Conservation (phyloP, 2,329 filamentous ascomycete genomes). For the Magnaporthiopsis incrustans region DNA sequence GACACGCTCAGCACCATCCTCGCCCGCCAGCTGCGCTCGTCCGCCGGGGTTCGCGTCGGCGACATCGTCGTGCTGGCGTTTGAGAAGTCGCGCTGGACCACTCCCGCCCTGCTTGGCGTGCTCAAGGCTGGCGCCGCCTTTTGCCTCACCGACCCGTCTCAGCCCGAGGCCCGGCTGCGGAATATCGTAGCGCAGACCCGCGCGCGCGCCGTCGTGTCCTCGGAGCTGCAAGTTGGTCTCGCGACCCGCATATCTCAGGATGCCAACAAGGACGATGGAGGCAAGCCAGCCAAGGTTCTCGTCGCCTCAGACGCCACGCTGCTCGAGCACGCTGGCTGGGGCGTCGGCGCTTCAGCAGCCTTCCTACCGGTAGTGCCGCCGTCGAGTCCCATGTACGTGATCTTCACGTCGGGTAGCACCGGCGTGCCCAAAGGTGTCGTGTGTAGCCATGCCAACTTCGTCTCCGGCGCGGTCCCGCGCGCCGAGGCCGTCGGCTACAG, state of each 20-base stretch:
- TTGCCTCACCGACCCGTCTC: constrained; percentile 16
- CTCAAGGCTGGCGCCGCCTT: constrained; percentile 18
- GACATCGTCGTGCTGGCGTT: constrained; percentile 30
- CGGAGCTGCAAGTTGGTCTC: constrained; percentile 11
- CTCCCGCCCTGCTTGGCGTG: constrained; percentile 15
- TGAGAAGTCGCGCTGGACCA: constrained; percentile 17
- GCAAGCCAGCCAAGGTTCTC: background rate
- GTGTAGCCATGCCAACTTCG: constrained; percentile 23
- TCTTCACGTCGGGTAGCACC: constrained; percentile 36
- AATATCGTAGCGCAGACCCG: constrained; percentile 15
- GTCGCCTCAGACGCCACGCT: constrained; percentile 4
- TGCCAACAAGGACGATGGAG: constrained; percentile 16
- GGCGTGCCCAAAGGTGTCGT: constrained; percentile 34
- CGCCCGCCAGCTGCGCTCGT: constrained; percentile 28
- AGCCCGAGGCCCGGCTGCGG: constrained; percentile 13
- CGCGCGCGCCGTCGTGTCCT: constrained; percentile 12
- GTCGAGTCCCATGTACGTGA: constrained; percentile 22
- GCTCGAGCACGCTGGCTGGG: constrained; percentile 5
- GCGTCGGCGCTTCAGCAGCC: background rate
- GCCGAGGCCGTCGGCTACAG: constrained; percentile 17
- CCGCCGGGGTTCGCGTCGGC: constrained; percentile 28
- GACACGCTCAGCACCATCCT: constrained; percentile 33
- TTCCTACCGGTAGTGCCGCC: constrained; percentile 6
- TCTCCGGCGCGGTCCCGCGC: constrained; percentile 24
- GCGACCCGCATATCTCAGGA: constrained; percentile 8